Percentiles rank a stretch among this genome's conserved stretches.
phyloP scores from a whole-genome alignment of 805 yeast species.

The Saturnispora hagleri region DNA sequence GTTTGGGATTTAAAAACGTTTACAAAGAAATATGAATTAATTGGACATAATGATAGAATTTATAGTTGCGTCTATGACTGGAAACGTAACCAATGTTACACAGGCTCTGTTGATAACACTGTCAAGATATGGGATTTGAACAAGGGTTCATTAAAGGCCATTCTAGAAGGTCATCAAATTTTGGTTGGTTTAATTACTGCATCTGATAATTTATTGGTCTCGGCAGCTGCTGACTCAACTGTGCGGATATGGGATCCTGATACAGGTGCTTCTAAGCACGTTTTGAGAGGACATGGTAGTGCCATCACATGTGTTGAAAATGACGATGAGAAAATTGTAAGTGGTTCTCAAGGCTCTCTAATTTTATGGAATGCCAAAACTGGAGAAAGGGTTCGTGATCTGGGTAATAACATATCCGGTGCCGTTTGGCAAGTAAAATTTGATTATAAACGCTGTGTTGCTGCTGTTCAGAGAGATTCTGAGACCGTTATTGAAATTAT shows the following conservation, averaged over 20 bases:
- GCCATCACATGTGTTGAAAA: conserved; percentile 94
- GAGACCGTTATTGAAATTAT: conserved; percentile 74
- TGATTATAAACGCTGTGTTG: conserved; percentile 75
- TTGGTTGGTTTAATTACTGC: conserved; percentile 81
- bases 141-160: conserved; percentile 58
- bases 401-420: conserved; percentile 66
- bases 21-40: conserved; percentile 59
- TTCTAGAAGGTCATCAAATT: conserved; percentile 81
- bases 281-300: conserved; percentile 70
- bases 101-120: conserved; percentile 86
- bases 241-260: conserved; percentile 89
- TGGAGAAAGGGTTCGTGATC: conserved; percentile 66
- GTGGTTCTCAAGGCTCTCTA: conserved; percentile 83
- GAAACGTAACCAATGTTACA: conserved; percentile 67
- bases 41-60: conserved; percentile 82
- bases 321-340: conserved; percentile 71
- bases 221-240: conserved; percentile 94
- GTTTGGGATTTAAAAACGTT: conserved; percentile 85
- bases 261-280: conserved; percentile 53
- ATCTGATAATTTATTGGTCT: conserved; percentile 66
- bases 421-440: conserved; percentile 93
- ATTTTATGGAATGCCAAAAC: conserved; percentile 80
- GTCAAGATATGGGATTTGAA: conserved; percentile 85
- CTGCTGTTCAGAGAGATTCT: conserved; percentile 70
- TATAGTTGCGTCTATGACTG: conserved; percentile 83